Evolutionary conservation across 202 grass and related monocot genomes (phyloP).

Genomic region (Panicum virgatum): DNA sequence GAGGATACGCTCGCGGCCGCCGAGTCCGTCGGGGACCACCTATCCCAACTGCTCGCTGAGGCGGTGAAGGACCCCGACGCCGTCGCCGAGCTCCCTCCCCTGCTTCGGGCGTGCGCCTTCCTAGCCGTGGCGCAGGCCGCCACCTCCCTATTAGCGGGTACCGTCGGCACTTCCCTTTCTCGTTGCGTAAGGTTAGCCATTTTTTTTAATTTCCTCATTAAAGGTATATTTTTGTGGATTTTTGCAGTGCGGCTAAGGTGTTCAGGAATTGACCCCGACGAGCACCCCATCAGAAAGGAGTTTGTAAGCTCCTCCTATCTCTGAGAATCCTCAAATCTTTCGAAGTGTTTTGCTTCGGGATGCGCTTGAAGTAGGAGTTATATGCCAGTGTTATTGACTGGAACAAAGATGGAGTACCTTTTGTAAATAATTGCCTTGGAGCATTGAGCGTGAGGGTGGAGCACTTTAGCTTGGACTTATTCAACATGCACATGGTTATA

Average conservation of each 20-base stretch:
- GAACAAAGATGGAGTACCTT: neutral
- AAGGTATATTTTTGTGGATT: neutral
- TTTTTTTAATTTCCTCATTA: neutral
- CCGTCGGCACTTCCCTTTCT: neutral
- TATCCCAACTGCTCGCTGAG: slow-evolving; percentile 59
- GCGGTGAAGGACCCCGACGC: slow-evolving; percentile 54
- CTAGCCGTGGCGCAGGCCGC: slow-evolving; percentile 64
- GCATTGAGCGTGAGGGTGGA: neutral
- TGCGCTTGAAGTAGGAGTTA: neutral
- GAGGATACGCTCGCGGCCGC: slow-evolving; percentile 59
- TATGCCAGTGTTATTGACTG: neutral
- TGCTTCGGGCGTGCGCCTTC: slow-evolving; percentile 67
- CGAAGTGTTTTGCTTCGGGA: neutral
- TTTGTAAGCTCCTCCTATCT: slow-evolving; percentile 53
- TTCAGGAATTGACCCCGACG: slow-evolving; percentile 73
- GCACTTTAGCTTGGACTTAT: neutral
- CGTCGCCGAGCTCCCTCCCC: slow-evolving; percentile 66
- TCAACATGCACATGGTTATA: neutral
- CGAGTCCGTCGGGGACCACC: slow-evolving; percentile 56
- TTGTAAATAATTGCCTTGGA: neutral
- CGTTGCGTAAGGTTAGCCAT: neutral
- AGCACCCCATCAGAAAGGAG: slow-evolving; percentile 88
- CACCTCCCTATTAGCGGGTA: slow-evolving; percentile 66
- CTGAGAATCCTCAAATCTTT: neutral
- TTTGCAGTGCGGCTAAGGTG: slow-evolving; percentile 77